phyloP scores from a whole-genome alignment of 345 rosid species.

The Nephelium lappaceum region DNA sequence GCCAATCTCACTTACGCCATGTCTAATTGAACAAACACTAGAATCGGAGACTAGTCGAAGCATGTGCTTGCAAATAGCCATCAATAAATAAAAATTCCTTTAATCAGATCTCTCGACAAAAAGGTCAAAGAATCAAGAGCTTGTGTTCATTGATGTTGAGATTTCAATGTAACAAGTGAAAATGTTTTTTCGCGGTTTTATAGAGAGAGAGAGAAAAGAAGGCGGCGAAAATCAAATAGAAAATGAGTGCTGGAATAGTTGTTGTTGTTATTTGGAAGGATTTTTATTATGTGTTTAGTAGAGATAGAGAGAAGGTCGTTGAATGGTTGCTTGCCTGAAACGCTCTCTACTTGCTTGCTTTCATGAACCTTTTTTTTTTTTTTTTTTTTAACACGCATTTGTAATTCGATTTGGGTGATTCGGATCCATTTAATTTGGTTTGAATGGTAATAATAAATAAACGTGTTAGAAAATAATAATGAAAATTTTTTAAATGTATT shows the following conservation, averaged over 20 bases:
- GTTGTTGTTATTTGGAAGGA: too few relatives aligned
- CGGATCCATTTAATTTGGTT: too few relatives aligned
- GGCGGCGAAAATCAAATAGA: not conserved
- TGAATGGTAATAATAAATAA: not conserved
- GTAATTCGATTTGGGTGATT: too few relatives aligned
- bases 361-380: too few relatives aligned
- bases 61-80: slow-evolving; percentile 55
- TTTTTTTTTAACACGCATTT: too few relatives aligned
- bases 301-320: too few relatives aligned
- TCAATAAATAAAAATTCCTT: slow-evolving; percentile 20
- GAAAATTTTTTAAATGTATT: too few relatives aligned
- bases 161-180: not conserved
- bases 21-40: slow-evolving; percentile 22
- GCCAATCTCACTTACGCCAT: too few relatives aligned
- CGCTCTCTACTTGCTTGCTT: not conserved
- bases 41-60: slow-evolving; percentile 44
- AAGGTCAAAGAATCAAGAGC: not conserved
- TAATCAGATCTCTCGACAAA: not conserved
- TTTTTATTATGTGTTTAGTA: too few relatives aligned
- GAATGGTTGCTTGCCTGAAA: slow-evolving; percentile 3
- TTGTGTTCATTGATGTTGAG: not conserved
- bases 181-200: too few relatives aligned
- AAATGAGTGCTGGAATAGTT: too few relatives aligned
- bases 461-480: too few relatives aligned
- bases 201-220: not conserved